These are phyloP conservation scores for Sanguinoderma infundibulare DNA, from an alignment of 1,284 basidiomycete genomes.

Conservation along the genomic window DNA sequence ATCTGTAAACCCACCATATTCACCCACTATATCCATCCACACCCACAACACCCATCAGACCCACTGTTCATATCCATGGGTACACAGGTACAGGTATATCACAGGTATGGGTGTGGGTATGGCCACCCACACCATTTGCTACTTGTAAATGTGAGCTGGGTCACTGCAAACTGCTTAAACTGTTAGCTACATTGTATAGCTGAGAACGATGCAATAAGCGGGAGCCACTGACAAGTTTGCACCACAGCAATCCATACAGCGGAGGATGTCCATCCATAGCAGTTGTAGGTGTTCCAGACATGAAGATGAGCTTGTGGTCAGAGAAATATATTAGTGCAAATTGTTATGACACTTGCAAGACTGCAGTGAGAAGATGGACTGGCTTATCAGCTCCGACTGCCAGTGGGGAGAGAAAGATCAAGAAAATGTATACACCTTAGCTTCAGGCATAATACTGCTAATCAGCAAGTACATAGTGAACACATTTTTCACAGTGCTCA, in stretches of 20 bases:
- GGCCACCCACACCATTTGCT: too few species aligned
- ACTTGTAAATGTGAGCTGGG: constrained; percentile 90
- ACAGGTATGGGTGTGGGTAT: too few species aligned
- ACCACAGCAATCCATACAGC: constrained; percentile 70
- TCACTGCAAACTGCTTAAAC: constrained; percentile 49
- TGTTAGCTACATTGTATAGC: neutral
- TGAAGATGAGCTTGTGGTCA: constrained; percentile 79
- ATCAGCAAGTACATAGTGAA: constrained; percentile 46
- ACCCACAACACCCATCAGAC: too few species aligned
- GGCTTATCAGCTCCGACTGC: constrained; percentile 86
- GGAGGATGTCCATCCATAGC: constrained; percentile 61
- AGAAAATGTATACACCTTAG: constrained; percentile 35
- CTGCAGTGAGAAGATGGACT: constrained; percentile 1
- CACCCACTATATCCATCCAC: too few species aligned
- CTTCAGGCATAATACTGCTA: constrained; percentile 31
- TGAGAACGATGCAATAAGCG: neutral
- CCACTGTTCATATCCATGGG: too few species aligned
- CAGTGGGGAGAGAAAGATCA: constrained; percentile 82
- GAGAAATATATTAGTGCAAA: neutral
- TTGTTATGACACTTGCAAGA: neutral
- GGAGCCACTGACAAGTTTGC: constrained; percentile 55
- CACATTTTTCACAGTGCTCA: constrained; percentile 61
- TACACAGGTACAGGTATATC: too few species aligned
- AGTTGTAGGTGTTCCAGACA: constrained; percentile 82
- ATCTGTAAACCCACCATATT: too few species aligned